These are phyloP conservation scores for Rauvolfia tetraphylla DNA, from an alignment of 257 asterid species.

Conservation along the genomic window DNA sequence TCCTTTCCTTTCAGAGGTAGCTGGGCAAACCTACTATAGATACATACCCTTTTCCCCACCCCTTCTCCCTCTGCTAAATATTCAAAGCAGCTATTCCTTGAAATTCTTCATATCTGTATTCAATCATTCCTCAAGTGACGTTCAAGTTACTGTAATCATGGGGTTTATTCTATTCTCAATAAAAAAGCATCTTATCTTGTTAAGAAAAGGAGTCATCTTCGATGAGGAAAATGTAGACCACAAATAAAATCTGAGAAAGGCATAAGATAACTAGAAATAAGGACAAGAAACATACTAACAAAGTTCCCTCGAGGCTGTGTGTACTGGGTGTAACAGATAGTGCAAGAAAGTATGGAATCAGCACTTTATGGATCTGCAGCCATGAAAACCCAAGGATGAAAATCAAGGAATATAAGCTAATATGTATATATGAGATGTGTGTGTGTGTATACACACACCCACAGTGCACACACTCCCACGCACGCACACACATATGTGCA, in stretches of 20 bases:
- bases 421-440: not conserved
- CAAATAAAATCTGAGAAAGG: not conserved
- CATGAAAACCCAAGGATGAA: not conserved
- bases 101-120: not conserved
- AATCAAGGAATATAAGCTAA: not conserved
- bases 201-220: no score
- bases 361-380: conserved; percentile 87
- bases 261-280: not conserved
- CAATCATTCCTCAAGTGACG: not conserved
- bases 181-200: not conserved
- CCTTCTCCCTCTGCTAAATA: not conserved
- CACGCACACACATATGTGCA: no score
- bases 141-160: not conserved
- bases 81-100: not conserved
- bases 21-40: not conserved
- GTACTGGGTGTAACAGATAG: conserved; percentile 80
- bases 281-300: conserved; percentile 45
- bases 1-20: not conserved
- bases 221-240: not conserved
- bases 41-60: not conserved
- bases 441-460: no score
- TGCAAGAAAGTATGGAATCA: conserved; percentile 80
- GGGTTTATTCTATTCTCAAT: not conserved
- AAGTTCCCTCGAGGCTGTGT: conserved; percentile 94
- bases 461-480: no score